phyloP scores from a whole-genome alignment of 1,139 yeast species.

The Blastobotrys petasosporus region DNA sequence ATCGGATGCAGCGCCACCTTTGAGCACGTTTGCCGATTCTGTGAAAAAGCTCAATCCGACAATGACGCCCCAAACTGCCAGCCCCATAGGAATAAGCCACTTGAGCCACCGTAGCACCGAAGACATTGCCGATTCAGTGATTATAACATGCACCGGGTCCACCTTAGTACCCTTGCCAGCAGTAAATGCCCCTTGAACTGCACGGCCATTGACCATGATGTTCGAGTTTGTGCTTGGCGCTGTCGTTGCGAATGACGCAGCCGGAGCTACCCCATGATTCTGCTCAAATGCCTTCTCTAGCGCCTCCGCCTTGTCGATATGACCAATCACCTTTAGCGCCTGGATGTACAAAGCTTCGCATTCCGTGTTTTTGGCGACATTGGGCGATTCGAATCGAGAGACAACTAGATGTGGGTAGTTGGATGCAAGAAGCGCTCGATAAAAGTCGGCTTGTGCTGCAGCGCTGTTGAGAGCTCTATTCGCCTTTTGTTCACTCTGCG shows the following conservation, averaged over 20 bases:
- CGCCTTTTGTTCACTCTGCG: constrained; percentile 67
- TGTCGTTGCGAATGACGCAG: constrained; percentile 9
- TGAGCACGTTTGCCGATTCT: constrained; percentile 80
- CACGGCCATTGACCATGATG: too few relatives aligned
- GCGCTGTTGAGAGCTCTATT: constrained; percentile 67
- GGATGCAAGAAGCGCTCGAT: constrained; percentile 60
- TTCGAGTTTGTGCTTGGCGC: constrained; percentile 1
- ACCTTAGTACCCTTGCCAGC: constrained; percentile 35
- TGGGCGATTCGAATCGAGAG: constrained; percentile 85
- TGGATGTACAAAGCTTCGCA: constrained; percentile 72
- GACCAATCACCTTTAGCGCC: constrained; percentile 74
- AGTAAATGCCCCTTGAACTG: constrained; percentile 24
- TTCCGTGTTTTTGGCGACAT: constrained; percentile 73
- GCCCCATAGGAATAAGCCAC: constrained; percentile 79
- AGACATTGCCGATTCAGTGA: constrained; percentile 74
- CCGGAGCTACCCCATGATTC: constrained; percentile 5
- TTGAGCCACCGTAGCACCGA: constrained; percentile 81
- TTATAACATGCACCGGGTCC: constrained; percentile 87
- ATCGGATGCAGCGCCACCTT: constrained; percentile 68
- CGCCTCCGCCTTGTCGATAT: constrained; percentile 67
- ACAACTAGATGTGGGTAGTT: constrained; percentile 92
- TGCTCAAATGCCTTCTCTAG: constrained; percentile 26
- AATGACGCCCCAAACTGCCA: constrained; percentile 55
- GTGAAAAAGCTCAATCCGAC: constrained; percentile 63
- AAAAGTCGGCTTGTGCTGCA: constrained; percentile 71